Conservation (phyloP, 805 yeast genomes). For the Candida oleophila region DNA sequence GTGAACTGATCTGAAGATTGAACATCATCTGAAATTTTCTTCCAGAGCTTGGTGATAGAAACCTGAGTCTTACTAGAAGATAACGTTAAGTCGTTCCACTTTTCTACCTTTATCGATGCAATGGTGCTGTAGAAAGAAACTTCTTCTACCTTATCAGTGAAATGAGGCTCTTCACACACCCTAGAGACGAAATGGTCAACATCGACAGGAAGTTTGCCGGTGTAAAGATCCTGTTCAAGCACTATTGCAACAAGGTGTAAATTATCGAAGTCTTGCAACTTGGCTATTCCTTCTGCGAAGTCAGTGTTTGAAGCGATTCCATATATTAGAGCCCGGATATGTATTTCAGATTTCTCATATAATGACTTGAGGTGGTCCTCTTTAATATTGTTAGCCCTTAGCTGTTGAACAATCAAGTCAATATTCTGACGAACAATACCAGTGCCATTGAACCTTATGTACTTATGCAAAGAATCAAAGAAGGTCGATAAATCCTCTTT, state of each 20-base stretch:
- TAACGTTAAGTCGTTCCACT: not conserved
- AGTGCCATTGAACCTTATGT: constrained; percentile 41
- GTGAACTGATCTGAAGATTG: constrained; percentile 19
- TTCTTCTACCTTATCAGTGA: not conserved
- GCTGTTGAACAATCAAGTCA: constrained; percentile 12
- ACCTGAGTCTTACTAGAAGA: not conserved
- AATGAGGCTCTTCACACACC: not conserved
- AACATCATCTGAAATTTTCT: constrained; percentile 12
- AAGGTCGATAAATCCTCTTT: constrained; percentile 14
- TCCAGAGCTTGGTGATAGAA: constrained; percentile 12
- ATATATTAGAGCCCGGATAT: not conserved
- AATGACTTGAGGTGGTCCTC: not conserved
- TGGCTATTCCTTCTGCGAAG: not conserved
- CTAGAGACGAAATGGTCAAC: constrained; percentile 5
- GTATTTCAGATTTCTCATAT: not conserved
- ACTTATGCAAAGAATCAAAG: constrained; percentile 27
- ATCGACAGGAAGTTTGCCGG: not conserved
- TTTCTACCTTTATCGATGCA: not conserved
- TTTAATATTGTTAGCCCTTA: constrained; percentile 4
- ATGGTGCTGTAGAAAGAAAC: not conserved
- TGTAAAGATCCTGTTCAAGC: not conserved
- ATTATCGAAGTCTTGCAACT: not conserved
- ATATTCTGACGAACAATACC: constrained; percentile 19
- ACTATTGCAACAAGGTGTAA: not conserved
- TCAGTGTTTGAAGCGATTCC: not conserved